A percentile compares a stretch with the other conserved stretches of the same genome.
These are phyloP conservation scores for Vitis riparia DNA, from an alignment of 164 flowering plant species.

Conservation along the genomic window DNA sequence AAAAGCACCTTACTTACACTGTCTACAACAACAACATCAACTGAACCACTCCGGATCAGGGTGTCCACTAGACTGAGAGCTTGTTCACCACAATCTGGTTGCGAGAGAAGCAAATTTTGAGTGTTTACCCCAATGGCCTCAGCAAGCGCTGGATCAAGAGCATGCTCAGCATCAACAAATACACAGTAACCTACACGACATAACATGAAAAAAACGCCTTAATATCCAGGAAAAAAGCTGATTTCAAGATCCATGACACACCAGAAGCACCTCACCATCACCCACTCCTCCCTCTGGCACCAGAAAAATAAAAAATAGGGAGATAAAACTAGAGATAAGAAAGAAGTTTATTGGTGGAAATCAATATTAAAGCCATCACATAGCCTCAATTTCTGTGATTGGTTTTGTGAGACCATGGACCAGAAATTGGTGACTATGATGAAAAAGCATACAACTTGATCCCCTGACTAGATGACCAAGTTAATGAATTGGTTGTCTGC, in stretches of 20 bases:
- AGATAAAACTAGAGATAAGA: background rate
- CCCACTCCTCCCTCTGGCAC: too few species aligned
- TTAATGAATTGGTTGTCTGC: too few species aligned
- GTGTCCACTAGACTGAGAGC: slow-evolving; percentile 96
- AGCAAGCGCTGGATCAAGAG: slow-evolving; percentile 87
- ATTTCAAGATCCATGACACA: background rate
- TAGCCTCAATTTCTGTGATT: background rate
- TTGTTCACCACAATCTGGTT: slow-evolving; percentile 97
- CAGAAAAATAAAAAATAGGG: background rate
- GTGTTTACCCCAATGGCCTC: slow-evolving; percentile 87
- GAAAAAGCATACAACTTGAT: background rate
- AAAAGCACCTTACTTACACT: slow-evolving; percentile 61
- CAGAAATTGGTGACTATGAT: background rate
- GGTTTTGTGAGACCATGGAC: background rate
- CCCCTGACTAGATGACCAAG: too few species aligned
- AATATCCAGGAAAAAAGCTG: background rate
- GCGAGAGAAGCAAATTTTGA: slow-evolving; percentile 79
- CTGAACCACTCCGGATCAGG: slow-evolving; percentile 85
- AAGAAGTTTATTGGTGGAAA: background rate
- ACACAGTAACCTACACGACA: slow-evolving; percentile 70
- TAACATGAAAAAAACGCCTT: background rate
- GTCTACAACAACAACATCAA: slow-evolving; percentile 94
- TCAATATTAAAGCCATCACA: background rate
- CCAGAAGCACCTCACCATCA: too few species aligned
- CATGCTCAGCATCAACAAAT: slow-evolving; percentile 96